Conservation (phyloP, 1,284 basidiomycete species). For the Rhodotorula glutinis region DNA sequence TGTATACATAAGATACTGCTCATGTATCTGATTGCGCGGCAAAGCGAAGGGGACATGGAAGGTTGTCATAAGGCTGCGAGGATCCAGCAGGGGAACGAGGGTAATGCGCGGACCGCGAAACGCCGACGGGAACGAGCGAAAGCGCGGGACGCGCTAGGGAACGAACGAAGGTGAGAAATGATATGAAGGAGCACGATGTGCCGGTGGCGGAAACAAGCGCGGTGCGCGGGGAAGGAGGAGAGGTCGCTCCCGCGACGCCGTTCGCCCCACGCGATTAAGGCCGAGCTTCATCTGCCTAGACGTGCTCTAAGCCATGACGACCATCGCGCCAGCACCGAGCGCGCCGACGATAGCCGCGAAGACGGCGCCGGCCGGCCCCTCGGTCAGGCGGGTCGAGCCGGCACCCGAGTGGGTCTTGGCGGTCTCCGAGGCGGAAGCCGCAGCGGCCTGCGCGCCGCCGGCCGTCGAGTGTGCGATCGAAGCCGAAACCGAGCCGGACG, state of each 20-base stretch:
- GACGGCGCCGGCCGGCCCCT: not conserved
- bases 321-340: conserved; percentile 14
- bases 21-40: too few species aligned
- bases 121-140: too few species aligned
- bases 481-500: conserved; percentile 14
- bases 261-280: too few species aligned
- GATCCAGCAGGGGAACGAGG: not conserved
- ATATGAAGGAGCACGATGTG: too few species aligned
- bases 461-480: conserved; percentile 7
- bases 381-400: not conserved
- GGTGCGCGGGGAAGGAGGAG: too few species aligned
- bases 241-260: too few species aligned
- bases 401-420: not conserved
- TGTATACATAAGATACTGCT: not conserved
- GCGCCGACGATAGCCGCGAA: conserved; percentile 20
- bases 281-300: too few species aligned
- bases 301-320: conserved; percentile 11
- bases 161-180: not conserved
- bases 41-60: not conserved
- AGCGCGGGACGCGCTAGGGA: too few species aligned
- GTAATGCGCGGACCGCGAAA: not conserved
- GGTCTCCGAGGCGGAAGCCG: not conserved
- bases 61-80: not conserved
- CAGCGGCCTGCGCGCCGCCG: not conserved
- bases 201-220: too few species aligned